Percentiles rank a stretch among this genome's conserved stretches.
These are phyloP conservation scores for Pezicula rhizophila DNA, from an alignment of 2,329 filamentous ascomycete species.

Conservation along the genomic window DNA sequence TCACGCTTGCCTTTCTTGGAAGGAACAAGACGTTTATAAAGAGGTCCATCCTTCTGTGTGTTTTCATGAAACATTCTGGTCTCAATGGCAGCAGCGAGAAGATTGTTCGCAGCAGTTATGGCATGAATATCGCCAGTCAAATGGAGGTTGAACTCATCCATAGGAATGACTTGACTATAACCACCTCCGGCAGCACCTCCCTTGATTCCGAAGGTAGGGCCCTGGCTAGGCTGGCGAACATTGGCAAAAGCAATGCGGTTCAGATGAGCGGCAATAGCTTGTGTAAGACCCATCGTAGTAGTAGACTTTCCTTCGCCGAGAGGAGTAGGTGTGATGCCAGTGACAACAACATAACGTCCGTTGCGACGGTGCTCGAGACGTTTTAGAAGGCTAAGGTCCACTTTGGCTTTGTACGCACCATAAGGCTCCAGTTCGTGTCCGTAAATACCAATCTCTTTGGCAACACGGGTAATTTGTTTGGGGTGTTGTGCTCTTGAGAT, in stretches of 20 bases:
- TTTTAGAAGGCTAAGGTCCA: slow-evolving; percentile 75
- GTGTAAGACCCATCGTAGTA: slow-evolving; percentile 90
- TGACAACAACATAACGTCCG: slow-evolving; percentile 86
- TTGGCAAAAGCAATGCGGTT: slow-evolving; percentile 90
- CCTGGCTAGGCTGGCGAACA: slow-evolving; percentile 93
- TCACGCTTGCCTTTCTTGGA: slow-evolving; percentile 82
- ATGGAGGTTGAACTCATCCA: slow-evolving; percentile 99
- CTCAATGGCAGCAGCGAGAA: slow-evolving; percentile 92
- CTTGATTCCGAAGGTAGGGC: slow-evolving; percentile 98
- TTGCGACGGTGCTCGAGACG: slow-evolving; percentile 81
- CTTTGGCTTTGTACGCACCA: slow-evolving; percentile 92
- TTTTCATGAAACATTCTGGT: slow-evolving; percentile 98
- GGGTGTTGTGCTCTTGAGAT: slow-evolving; percentile 84
- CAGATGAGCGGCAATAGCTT: slow-evolving; percentile 85
- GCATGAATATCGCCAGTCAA: slow-evolving; percentile 97
- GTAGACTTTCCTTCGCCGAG: slow-evolving; percentile 98
- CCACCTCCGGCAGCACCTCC: slow-evolving; percentile 94
- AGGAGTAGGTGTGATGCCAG: slow-evolving; percentile 93
- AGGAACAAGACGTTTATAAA: slow-evolving; percentile 85
- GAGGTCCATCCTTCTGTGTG: slow-evolving; percentile 82
- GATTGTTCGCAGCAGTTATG: slow-evolving; percentile 93
- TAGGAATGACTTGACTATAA: slow-evolving; percentile 98
- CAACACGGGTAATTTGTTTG: slow-evolving; percentile 83
- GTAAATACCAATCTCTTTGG: slow-evolving; percentile 80
- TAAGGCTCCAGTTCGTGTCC: slow-evolving; percentile 90